Percentiles rank a stretch among this genome's conserved stretches.
Conservation (phyloP, 768 basidiomycete species). For the Dioszegia aurantiaca region DNA sequence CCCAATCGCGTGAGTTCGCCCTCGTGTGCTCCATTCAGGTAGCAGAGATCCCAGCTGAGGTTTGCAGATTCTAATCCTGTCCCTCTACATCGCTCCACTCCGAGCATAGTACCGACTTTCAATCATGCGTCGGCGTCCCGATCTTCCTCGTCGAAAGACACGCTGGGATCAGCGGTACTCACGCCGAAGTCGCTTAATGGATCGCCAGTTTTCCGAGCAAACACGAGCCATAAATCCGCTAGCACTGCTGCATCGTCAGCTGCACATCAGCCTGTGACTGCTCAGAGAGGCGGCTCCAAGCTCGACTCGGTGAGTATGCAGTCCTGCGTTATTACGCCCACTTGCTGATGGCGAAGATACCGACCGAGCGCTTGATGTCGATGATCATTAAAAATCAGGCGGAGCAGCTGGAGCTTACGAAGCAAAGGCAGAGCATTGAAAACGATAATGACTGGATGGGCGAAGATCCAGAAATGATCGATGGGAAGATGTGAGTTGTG, state of each 20-base stretch:
- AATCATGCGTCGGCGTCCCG: not conserved
- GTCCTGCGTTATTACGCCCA: not conserved
- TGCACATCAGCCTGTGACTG: not conserved
- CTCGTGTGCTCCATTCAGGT: too few relatives aligned
- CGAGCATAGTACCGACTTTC: not conserved
- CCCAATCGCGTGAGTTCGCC: not conserved
- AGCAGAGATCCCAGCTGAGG: too few relatives aligned
- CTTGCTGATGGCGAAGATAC: slow-evolving; percentile 16
- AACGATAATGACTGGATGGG: slow-evolving; percentile 23
- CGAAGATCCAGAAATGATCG: slow-evolving; percentile 41
- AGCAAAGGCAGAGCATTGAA: slow-evolving; percentile 20
- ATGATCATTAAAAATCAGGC: slow-evolving; percentile 38
- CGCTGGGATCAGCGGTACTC: slow-evolving; percentile 11
- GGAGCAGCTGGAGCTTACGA: slow-evolving; percentile 29
- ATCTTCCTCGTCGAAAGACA: not conserved
- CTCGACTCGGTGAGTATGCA: slow-evolving; percentile 16
- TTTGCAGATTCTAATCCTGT: not conserved
- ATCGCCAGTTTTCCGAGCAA: slow-evolving; percentile 1
- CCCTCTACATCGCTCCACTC: slow-evolving; percentile 1
- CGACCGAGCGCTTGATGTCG: slow-evolving; percentile 26
- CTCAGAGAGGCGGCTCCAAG: slow-evolving; percentile 4
- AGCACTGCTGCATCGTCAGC: not conserved
- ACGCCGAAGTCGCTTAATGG: slow-evolving; percentile 8
- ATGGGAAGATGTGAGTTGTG: slow-evolving; percentile 29
- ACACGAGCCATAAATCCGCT: not conserved